These are phyloP conservation scores for Hylodesmum podocarpum DNA, from an alignment of 306 rosid species.

Conservation along the genomic window DNA sequence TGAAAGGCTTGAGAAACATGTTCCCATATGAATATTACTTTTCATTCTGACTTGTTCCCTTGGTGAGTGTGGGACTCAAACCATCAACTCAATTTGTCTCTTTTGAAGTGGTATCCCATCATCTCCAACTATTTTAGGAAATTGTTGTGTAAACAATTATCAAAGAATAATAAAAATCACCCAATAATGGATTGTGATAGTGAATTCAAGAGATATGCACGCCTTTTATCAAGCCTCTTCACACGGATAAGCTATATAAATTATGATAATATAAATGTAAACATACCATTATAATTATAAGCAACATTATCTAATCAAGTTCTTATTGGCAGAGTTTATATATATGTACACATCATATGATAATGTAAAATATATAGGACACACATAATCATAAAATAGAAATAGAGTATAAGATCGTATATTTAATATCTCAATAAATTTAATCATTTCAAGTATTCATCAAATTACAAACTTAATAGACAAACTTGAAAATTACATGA, in stretches of 20 bases:
- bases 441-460: no score
- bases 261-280: not conserved
- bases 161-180: not conserved
- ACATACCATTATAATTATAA: not conserved
- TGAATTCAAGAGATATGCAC: not conserved
- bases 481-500: no score
- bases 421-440: no score
- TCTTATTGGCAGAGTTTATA: not conserved
- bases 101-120: not conserved
- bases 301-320: not conserved
- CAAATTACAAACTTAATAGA: no score
- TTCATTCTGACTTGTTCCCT: not conserved
- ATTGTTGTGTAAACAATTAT: not conserved
- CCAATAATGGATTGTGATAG: not conserved
- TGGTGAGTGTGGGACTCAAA: not conserved
- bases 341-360: not conserved
- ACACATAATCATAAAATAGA: no score
- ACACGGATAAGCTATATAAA: not conserved
- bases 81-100: slow-evolving; percentile 5
- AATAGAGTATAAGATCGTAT: no score
- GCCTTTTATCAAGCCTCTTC: not conserved
- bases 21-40: slow-evolving; percentile 9
- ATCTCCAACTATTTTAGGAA: not conserved
- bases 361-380: no score
- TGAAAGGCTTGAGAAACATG: slow-evolving; percentile 18